These are phyloP conservation scores for Mucuna pruriens DNA, from an alignment of 306 rosid genomes.

Conservation along the genomic window DNA sequence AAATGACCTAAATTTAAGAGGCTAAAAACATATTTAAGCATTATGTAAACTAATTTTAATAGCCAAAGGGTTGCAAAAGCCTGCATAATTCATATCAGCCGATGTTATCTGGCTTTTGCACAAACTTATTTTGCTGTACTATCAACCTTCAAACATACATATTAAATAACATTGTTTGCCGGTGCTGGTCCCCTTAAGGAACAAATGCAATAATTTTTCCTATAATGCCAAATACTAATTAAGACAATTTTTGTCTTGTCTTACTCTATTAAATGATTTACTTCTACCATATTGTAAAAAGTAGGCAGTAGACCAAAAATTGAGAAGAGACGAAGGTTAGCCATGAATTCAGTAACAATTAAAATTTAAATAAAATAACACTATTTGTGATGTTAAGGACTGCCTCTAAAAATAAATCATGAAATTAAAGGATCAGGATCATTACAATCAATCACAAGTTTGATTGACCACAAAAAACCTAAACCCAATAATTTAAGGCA, in stretches of 20 bases:
- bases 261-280: not conserved
- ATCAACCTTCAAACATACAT: not conserved
- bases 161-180: not conserved
- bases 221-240: not conserved
- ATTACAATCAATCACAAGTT: not conserved
- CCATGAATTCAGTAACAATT: not conserved
- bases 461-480: not conserved
- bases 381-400: not conserved
- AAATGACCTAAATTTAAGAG: no score
- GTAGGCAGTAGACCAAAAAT: not conserved
- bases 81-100: not conserved
- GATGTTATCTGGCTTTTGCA: not conserved
- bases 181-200: not conserved
- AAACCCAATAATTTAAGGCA: not conserved
- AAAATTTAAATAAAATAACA: not conserved
- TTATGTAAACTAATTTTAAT: not conserved
- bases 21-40: no score
- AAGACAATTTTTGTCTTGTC: not conserved
- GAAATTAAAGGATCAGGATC: not conserved
- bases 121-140: not conserved
- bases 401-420: not conserved
- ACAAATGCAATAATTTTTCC: not conserved
- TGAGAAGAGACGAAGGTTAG: not conserved
- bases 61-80: constrained; percentile 1
- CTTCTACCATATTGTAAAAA: not conserved